Base-by-base conservation (phyloP, 176 grass and related monocot species). In the Echinochloa phyllopogon region DNA sequence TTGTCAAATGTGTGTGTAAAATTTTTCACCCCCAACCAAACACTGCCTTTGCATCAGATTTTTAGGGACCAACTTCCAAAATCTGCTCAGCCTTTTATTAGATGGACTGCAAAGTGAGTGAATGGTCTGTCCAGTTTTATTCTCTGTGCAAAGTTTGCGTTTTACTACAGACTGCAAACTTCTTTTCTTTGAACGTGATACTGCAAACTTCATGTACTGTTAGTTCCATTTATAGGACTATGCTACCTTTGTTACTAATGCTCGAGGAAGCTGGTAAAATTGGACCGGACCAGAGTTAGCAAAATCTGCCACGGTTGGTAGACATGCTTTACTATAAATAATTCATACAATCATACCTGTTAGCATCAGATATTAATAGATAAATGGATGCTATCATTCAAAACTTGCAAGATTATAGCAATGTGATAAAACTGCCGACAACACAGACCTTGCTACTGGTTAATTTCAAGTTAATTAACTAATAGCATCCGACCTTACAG, bases 311-410 rank as follows among this genome's bases (percentile, higher is more conserved):
- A 67, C 43, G 1, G 43, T 67, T 50, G 48, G 58, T 79, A 74
- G 65, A 65, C 48, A 37, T 10, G 29, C 76, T 68, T 73, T 24
- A 39, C 45, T 67, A 79, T 74, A 58, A 70, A 62, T 33, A 81
- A 14, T 62, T 70, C 38, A 33, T 60, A 52, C 40, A 56, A 67
- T 81, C 60, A 36, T 58, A 88, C 49, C 58, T 25, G 47, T 57
- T 65, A 55, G 52, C 29, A 79, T 50, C 40, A 4, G 48, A 6
- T 38, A 10, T 43, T 72, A 25, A 63, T 43, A 36, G 49, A 57
- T 85, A 76, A 69, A 56, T 57, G 40, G 29, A 50, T 25, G 24
- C 40, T 56, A 45, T 38, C 52, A 17, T 17, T 48, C 33, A 33
- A 47, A 49, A 15, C 10, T 29, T 68, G 48, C 17, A 72, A 74